Evolutionary conservation across 768 basidiomycete species (phyloP).

Genomic region (Austroboletus eburneus): DNA sequence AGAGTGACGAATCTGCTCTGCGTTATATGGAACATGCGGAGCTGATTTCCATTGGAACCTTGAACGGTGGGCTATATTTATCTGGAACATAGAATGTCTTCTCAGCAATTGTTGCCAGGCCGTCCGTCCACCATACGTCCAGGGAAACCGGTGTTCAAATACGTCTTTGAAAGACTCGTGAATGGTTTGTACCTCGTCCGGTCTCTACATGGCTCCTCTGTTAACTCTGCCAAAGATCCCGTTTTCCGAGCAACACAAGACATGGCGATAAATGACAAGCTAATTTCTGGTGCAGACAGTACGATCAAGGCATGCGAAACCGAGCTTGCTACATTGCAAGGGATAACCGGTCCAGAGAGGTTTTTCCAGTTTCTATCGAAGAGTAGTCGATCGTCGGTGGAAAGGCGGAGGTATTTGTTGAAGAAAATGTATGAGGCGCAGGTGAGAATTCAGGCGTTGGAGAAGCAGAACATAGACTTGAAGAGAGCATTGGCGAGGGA

Average conservation of each 20-base stretch:
- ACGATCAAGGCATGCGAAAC: conserved; percentile 70
- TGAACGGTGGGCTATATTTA: conserved; percentile 50
- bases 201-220: not conserved
- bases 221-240: conserved; percentile 45
- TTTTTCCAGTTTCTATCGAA: conserved; percentile 40
- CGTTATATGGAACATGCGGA: conserved; percentile 87
- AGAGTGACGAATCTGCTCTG: conserved; percentile 79
- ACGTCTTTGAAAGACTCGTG: conserved; percentile 79
- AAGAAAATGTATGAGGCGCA: conserved; percentile 72
- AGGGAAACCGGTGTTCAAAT: conserved; percentile 86
- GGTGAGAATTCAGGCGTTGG: conserved; percentile 63
- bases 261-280: conserved; percentile 71
- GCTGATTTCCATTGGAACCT: conserved; percentile 74
- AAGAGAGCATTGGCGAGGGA: conserved; percentile 52
- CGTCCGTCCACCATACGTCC: conserved; percentile 81
- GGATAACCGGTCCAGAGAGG: conserved; percentile 51
- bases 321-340: conserved; percentile 66
- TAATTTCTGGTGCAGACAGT: conserved; percentile 53
- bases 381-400: conserved; percentile 46
- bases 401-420: conserved; percentile 63
- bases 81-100: not conserved
- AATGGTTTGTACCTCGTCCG: conserved; percentile 46
- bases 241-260: conserved; percentile 81
- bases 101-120: conserved; percentile 40
- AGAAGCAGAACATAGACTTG: conserved; percentile 64